Evolutionary conservation across 768 basidiomycete genomes (phyloP), one percentile per base, ranked within the genome.

Genomic region (Agaricus bisporus): DNA sequence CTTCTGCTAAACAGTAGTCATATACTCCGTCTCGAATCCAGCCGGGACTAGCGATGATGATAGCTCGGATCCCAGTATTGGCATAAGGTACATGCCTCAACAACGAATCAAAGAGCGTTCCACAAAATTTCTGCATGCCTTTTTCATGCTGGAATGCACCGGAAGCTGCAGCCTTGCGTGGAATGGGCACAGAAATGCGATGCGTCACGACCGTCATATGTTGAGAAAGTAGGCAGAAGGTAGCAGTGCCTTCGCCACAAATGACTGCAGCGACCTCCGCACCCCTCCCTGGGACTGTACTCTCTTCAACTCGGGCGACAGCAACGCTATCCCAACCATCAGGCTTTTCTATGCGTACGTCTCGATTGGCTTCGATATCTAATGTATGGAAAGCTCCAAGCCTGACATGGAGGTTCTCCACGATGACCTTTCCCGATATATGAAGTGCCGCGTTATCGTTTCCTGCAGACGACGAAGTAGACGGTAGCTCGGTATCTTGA

Each of bases 221-320:
- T 61, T 98, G 87, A 1, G 95, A 98, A 12, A 99, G 76, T 28
- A 99, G 70, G 68, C 97, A 98, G 66, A 99, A 89, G 9, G 91
- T 86, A 1, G 97, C 97, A 2, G 82, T 85, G 17, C 97, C 97
- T 75, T 99, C 97, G 32, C 97, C 95, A 59, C 91, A 92, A 4
- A 99, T 91, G 20, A 99, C 79, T 0, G 97, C 97, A 12, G 91
- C 97, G 4, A 99, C 87, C 63, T 99, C 97, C 4, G 97, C 97
- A 0, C 97, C 95, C 60, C 88, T 76, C 22, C 95, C 97, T n/a
- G 93, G 93, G 37, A 90, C 74, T 51, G 91, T 94, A 18, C 93
- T 81, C 57, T 98, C 97, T 48, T 89, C 77, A 0, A 99, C 81
- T 17, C 95, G 77, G 26, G 82, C 78, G 12, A 87, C 66, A 1